Conservation (phyloP, 305 asterid genomes). For the Rubia occidens region DNA sequence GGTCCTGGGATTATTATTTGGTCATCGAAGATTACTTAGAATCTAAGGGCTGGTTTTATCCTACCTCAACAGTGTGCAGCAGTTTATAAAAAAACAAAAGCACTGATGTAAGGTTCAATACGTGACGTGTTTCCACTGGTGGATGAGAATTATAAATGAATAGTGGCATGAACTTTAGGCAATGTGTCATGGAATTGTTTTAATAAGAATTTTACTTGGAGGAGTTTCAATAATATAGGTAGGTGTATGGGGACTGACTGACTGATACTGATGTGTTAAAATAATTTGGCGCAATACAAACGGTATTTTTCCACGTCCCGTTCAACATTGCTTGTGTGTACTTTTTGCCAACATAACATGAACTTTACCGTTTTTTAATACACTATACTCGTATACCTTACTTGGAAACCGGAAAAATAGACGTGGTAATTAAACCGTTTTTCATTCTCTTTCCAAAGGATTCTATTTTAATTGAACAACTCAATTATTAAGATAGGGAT, state of each 20-base stretch:
- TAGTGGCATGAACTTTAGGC: constrained; percentile 15
- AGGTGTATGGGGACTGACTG: constrained; percentile 20
- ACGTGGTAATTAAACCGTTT: not conserved
- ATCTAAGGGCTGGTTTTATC: constrained; percentile 11
- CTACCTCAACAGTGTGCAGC: constrained; percentile 10
- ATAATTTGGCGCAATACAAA: constrained; percentile 7
- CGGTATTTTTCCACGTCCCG: constrained; percentile 1
- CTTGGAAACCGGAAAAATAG: not conserved
- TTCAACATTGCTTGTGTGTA: not conserved
- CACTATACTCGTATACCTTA: not conserved
- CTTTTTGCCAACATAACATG: constrained; percentile 9
- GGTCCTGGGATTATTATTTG: not conserved
- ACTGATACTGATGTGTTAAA: constrained; percentile 21
- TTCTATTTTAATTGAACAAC: too few species aligned
- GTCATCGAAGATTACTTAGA: constrained; percentile 8
- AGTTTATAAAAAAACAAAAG: constrained; percentile 11
- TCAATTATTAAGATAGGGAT: too few species aligned
- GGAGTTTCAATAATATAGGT: constrained; percentile 18
- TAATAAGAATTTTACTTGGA: not conserved
- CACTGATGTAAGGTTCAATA: constrained; percentile 16
- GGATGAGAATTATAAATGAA: not conserved
- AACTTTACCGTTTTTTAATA: not conserved
- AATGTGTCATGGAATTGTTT: constrained; percentile 4
- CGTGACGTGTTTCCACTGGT: constrained; percentile 33
- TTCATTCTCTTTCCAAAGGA: not conserved